Percentiles rank a stretch among this genome's conserved stretches.
Conservation (phyloP, 2,329 filamentous ascomycete species). For the Neofusicoccum sp. region DNA sequence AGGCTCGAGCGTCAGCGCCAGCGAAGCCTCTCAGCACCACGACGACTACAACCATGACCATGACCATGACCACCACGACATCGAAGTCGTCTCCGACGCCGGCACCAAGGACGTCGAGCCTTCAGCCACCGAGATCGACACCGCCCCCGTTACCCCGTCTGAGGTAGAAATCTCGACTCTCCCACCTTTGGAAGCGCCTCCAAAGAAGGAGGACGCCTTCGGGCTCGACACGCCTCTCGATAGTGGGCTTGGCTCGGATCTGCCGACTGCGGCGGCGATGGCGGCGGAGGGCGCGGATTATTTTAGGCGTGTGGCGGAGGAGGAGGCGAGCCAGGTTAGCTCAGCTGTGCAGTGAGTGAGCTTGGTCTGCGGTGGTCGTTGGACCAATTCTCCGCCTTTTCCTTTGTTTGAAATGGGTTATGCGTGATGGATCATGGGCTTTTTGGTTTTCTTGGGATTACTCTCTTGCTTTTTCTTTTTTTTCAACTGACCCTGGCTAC, state of each 20-base stretch:
- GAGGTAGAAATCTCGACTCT: slow-evolving; percentile 30
- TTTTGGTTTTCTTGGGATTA: not conserved
- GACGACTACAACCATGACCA: slow-evolving; percentile 1
- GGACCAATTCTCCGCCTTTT: too few species aligned
- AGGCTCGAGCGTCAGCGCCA: not conserved
- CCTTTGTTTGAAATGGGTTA: not conserved
- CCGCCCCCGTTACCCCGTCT: not conserved
- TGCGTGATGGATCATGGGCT: not conserved
- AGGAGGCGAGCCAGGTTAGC: slow-evolving; percentile 30
- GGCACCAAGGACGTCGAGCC: slow-evolving; percentile 16
- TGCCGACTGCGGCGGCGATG: slow-evolving; percentile 34
- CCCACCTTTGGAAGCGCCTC: slow-evolving; percentile 24
- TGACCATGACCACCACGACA: not conserved
- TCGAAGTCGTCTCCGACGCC: not conserved
- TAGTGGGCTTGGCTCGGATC: slow-evolving; percentile 42
- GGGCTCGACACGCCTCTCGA: slow-evolving; percentile 30
- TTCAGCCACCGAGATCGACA: slow-evolving; percentile 11
- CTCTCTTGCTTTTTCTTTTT: not conserved
- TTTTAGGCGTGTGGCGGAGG: slow-evolving; percentile 39
- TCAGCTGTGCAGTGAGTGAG: not conserved
- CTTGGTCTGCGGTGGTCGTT: not conserved
- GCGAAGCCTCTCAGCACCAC: not conserved
- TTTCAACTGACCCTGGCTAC: slow-evolving; percentile 8
- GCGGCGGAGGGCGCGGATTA: slow-evolving; percentile 36
- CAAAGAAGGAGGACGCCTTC: slow-evolving; percentile 5